Evolutionary conservation across 2,329 filamentous ascomycete species (phyloP).

Genomic region (Thielaviopsis punctulata): DNA sequence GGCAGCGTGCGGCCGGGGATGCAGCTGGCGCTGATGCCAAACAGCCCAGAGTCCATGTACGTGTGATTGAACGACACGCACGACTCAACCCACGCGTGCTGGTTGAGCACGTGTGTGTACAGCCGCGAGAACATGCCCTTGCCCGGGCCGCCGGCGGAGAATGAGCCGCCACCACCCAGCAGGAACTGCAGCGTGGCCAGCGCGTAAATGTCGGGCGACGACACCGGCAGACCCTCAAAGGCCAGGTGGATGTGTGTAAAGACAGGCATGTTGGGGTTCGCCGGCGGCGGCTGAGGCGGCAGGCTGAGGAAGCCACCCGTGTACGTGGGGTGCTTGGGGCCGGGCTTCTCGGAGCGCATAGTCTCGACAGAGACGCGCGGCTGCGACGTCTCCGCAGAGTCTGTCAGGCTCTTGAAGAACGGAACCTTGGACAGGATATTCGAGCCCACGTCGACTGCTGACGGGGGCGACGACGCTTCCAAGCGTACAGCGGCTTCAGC

Average conservation of each 20-base stretch:
- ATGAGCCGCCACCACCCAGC: constrained; percentile 87
- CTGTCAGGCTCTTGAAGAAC: constrained; percentile 78
- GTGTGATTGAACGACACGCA: constrained; percentile 95
- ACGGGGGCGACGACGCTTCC: constrained; percentile 35
- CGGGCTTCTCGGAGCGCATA: constrained; percentile 32
- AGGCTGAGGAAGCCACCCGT: constrained; percentile 86
- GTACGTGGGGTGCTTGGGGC: constrained; percentile 50
- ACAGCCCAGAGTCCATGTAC: constrained; percentile 89
- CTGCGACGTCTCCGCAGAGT: constrained; percentile 44
- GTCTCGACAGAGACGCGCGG: constrained; percentile 24
- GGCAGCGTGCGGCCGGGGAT: constrained; percentile 56
- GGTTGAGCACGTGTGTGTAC: constrained; percentile 95
- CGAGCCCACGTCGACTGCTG: constrained; percentile 37
- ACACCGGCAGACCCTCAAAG: constrained; percentile 86
- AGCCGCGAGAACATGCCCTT: constrained; percentile 98
- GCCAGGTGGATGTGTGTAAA: constrained; percentile 90
- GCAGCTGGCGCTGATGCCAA: constrained; percentile 82
- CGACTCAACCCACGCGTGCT: constrained; percentile 92
- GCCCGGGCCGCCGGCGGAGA: constrained; percentile 87
- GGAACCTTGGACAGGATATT: constrained; percentile 67
- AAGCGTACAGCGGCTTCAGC: constrained; percentile 25
- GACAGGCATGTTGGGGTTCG: constrained; percentile 58
- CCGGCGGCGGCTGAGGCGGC: constrained; percentile 59
- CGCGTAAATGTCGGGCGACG: constrained; percentile 84
- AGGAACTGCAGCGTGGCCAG: constrained; percentile 90